Evolutionary conservation across 1,139 yeast species (phyloP).

Genomic region (Suhomyces yuchorum): DNA sequence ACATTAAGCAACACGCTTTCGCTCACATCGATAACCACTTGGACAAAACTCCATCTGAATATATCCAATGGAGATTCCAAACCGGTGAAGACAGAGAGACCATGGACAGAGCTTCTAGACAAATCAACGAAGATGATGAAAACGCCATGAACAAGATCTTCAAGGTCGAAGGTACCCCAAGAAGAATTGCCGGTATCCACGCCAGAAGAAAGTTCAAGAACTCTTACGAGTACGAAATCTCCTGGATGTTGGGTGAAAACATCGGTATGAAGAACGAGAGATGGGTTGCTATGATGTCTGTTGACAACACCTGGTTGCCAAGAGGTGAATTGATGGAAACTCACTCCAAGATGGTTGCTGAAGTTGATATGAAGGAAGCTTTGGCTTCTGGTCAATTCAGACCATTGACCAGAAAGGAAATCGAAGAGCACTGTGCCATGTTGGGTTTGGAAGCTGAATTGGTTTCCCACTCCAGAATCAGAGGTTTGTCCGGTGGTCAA

Average conservation of each 20-base stretch:
- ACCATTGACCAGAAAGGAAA: constrained; percentile 99
- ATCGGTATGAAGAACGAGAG: constrained; percentile 98
- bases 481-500: constrained; percentile 99
- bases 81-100: constrained; percentile 99
- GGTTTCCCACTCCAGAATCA: constrained; percentile 99
- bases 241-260: constrained; percentile 96
- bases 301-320: constrained; percentile 99
- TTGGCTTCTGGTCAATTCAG: constrained; percentile 99
- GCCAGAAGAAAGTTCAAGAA: constrained; percentile 99
- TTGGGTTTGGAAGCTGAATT: constrained; percentile 98
- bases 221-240: constrained; percentile 99
- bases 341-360: constrained; percentile 98
- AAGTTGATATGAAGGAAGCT: constrained; percentile 99
- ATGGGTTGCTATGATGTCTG: constrained; percentile 99
- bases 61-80: constrained; percentile 99
- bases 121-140: constrained; percentile 95
- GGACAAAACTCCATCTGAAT: constrained; percentile 99
- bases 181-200: constrained; percentile 94
- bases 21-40: constrained; percentile 98
- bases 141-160: constrained; percentile 98
- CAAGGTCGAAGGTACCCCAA: constrained; percentile 97
- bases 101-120: constrained; percentile 99
- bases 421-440: constrained; percentile 97
- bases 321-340: constrained; percentile 99
- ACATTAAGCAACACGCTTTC: constrained; percentile 99